Percentiles rank a stretch among this genome's conserved stretches.
Evolutionary conservation across 1,284 basidiomycete species (phyloP).

Genomic region (Schizopora paradoxa): DNA sequence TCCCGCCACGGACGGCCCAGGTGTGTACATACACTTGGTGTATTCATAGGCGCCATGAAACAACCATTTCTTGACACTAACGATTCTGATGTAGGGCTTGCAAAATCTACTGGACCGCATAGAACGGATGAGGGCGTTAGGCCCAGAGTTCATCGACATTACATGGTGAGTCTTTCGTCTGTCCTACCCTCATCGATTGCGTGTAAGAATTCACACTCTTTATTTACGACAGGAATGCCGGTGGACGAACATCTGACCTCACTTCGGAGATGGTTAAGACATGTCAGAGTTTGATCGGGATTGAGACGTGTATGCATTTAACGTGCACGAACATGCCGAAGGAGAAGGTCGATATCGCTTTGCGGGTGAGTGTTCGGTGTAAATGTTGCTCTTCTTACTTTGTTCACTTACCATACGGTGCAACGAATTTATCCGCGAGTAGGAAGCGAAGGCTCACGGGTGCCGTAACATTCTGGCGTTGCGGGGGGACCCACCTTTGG

Average conservation of each 20-base stretch:
- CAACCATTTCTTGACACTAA: constrained; percentile 4
- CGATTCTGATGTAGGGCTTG: constrained; percentile 54
- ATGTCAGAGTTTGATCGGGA: constrained; percentile 85
- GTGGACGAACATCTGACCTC: constrained; percentile 88
- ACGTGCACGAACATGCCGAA: constrained; percentile 98
- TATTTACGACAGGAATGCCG: constrained; percentile 72
- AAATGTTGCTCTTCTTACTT: constrained; percentile 16
- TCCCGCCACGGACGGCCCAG: constrained; percentile 93
- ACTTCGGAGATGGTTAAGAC: constrained; percentile 96
- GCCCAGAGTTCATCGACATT: constrained; percentile 98
- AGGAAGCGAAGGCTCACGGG: constrained; percentile 90
- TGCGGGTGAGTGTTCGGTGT: constrained; percentile 57
- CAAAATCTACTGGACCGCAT: constrained; percentile 96
- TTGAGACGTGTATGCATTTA: constrained; percentile 97
- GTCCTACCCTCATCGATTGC: constrained; percentile 3
- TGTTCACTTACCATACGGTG: constrained; percentile 20
- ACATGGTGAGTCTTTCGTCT: constrained; percentile 64
- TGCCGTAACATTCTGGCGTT: constrained; percentile 95
- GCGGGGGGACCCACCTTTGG: constrained; percentile 87
- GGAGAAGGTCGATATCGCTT: constrained; percentile 88
- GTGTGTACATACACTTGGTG: constrained; percentile 35
- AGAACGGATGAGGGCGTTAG: constrained; percentile 93
- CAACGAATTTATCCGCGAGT: constrained; percentile 20
- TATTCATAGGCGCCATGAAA: too few species aligned
- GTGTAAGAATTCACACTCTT: constrained; percentile 8